Percentiles rank a stretch among this genome's conserved stretches.
phyloP scores from a whole-genome alignment of 495 filamentous ascomycete species.

The Tetracladium setigerum region DNA sequence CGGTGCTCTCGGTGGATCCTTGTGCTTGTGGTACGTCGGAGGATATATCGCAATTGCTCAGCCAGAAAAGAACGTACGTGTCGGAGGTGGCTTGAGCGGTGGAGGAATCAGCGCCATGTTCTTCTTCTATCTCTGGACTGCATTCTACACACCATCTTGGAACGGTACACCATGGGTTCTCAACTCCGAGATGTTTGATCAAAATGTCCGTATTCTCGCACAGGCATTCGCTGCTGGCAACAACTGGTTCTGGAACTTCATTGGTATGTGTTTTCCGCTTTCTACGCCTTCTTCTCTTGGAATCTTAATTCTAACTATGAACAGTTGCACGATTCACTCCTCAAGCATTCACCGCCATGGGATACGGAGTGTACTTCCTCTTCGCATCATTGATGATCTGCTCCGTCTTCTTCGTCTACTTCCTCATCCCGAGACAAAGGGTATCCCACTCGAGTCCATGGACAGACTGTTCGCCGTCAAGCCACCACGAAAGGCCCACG shows the following conservation, averaged over 20 bases:
- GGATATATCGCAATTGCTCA: slow-evolving; percentile 45
- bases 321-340: slow-evolving; percentile 65
- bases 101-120: slow-evolving; percentile 64
- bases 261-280: no score
- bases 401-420: slow-evolving; percentile 55
- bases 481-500: slow-evolving; percentile 48
- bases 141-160: slow-evolving; percentile 70
- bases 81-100: slow-evolving; percentile 30
- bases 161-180: slow-evolving; percentile 65
- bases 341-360: slow-evolving; percentile 66
- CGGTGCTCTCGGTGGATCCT: slow-evolving; percentile 42
- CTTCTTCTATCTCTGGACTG: slow-evolving; percentile 75
- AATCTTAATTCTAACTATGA: no score
- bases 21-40: slow-evolving; percentile 53
- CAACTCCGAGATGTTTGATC: slow-evolving; percentile 57
- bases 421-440: slow-evolving; percentile 44
- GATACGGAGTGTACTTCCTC: slow-evolving; percentile 72
- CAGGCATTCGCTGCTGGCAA: slow-evolving; percentile 61
- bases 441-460: slow-evolving; percentile 45
- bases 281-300: no score
- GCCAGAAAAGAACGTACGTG: slow-evolving; percentile 32
- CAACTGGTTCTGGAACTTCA: slow-evolving; percentile 76
- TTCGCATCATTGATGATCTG: slow-evolving; percentile 65
- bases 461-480: slow-evolving; percentile 48
- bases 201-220: slow-evolving; percentile 55